Conservation (phyloP, 768 basidiomycete species). For the Mrakia hoshinonis region DNA sequence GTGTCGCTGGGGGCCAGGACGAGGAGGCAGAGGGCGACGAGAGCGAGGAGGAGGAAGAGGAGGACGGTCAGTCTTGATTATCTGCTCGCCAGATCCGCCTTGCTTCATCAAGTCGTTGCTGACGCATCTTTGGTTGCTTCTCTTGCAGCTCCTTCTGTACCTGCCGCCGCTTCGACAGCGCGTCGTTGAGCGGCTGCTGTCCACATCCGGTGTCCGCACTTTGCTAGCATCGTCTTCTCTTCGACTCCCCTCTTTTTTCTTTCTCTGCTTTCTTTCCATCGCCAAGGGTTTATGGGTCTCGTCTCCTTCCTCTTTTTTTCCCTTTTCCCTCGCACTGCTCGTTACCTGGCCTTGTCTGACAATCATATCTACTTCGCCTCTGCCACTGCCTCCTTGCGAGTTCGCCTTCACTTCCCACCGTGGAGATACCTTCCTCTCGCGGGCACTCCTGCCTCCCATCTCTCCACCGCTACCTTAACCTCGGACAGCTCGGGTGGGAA, state of each 20-base stretch:
- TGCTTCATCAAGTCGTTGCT: neutral
- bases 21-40: slow-evolving; percentile 26
- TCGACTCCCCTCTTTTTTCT: slow-evolving; percentile 1
- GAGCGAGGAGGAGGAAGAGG: slow-evolving; percentile 12
- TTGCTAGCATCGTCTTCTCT: neutral
- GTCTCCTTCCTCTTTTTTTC: neutral
- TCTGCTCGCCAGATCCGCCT: neutral
- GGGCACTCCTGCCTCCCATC: neutral
- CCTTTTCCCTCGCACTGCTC: neutral
- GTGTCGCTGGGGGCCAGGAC: slow-evolving; percentile 20
- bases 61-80: neutral
- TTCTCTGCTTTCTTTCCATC: too few species aligned
- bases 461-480: slow-evolving; percentile 7
- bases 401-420: too few species aligned
- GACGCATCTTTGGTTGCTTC: neutral
- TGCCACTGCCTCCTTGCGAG: too few species aligned
- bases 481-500: neutral
- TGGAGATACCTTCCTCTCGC: neutral
- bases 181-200: too few species aligned
- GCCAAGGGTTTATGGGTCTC: neutral
- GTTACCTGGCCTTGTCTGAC: neutral
- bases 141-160: too few species aligned
- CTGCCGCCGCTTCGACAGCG: too few species aligned
- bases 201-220: too few species aligned
- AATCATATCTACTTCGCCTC: too few species aligned